Percentiles rank a stretch among this genome's conserved stretches.
Evolutionary conservation across 148 eudicot species (phyloP).

Genomic region (Pharnaceum exiguum): DNA sequence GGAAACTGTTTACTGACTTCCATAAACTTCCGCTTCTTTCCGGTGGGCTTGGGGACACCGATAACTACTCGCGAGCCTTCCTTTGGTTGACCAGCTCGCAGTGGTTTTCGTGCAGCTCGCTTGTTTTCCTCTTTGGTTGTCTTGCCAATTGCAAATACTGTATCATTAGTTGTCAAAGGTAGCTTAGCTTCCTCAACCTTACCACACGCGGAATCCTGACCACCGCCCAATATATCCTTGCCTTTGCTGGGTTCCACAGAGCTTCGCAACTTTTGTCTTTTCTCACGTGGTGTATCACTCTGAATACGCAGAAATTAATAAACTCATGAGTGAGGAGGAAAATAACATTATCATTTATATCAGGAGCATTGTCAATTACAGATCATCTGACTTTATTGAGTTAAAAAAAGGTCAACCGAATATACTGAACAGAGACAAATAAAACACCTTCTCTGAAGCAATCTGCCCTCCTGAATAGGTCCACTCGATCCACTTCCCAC

Average conservation of each 20-base stretch:
- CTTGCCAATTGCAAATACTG: conserved; percentile 63
- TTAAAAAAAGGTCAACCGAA: not conserved
- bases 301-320: conserved; percentile 23
- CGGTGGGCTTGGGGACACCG: conserved; percentile 89
- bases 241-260: conserved; percentile 30
- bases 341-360: too few relatives aligned
- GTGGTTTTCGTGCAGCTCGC: conserved; percentile 41
- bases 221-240: conserved; percentile 27
- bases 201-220: conserved; percentile 18
- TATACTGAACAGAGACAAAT: not conserved
- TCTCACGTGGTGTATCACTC: conserved; percentile 77
- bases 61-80: conserved; percentile 69
- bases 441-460: conserved; percentile 47
- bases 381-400: too few relatives aligned
- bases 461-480: conserved; percentile 32
- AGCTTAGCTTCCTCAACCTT: conserved; percentile 40
- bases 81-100: conserved; percentile 62
- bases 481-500: conserved; percentile 84
- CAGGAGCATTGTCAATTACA: too few relatives aligned
- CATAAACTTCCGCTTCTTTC: conserved; percentile 86
- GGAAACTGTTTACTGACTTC: conserved; percentile 90
- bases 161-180: conserved; percentile 54
- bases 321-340: not conserved
- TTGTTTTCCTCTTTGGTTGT: conserved; percentile 39
- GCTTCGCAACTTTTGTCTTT: conserved; percentile 53